Evolutionary conservation across 2,329 filamentous ascomycete species (phyloP).

Genomic region (Pyrenochaeta sp.): DNA sequence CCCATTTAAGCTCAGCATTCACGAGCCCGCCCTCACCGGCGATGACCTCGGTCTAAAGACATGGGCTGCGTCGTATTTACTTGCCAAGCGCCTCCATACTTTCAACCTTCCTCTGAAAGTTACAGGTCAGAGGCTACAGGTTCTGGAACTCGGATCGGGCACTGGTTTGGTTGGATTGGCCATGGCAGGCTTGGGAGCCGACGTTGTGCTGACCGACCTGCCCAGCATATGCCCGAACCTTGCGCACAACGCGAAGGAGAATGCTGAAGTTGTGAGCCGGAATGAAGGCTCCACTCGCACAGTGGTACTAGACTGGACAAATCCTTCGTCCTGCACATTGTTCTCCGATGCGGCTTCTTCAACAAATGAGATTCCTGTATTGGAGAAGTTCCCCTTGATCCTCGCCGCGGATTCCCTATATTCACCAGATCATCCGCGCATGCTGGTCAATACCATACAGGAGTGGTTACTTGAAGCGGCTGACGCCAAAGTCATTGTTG

Average conservation of each 20-base stretch:
- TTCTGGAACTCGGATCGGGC: slow-evolving; percentile 85
- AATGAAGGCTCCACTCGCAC: slow-evolving; percentile 66
- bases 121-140: slow-evolving; percentile 26
- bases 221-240: slow-evolving; percentile 85
- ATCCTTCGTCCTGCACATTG: slow-evolving; percentile 60
- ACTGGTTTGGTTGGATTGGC: slow-evolving; percentile 91
- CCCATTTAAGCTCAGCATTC: slow-evolving; percentile 68
- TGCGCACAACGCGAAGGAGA: slow-evolving; percentile 72
- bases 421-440: slow-evolving; percentile 78
- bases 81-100: slow-evolving; percentile 72
- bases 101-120: slow-evolving; percentile 30
- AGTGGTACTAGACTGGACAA: slow-evolving; percentile 76
- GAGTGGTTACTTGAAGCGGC: slow-evolving; percentile 67
- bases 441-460: slow-evolving; percentile 75
- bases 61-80: slow-evolving; percentile 89
- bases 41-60: slow-evolving; percentile 94
- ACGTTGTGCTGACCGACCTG: slow-evolving; percentile 81
- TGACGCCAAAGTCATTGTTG: slow-evolving; percentile 74
- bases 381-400: slow-evolving; percentile 63
- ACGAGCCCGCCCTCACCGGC: slow-evolving; percentile 86
- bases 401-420: slow-evolving; percentile 89
- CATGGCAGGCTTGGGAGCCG: slow-evolving; percentile 73
- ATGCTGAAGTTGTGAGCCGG: slow-evolving; percentile 63
- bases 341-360: slow-evolving; percentile 10
- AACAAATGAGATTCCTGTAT: slow-evolving; percentile 14